Conservation (phyloP, 1,139 yeast species). For the Geotrichum reessii region DNA sequence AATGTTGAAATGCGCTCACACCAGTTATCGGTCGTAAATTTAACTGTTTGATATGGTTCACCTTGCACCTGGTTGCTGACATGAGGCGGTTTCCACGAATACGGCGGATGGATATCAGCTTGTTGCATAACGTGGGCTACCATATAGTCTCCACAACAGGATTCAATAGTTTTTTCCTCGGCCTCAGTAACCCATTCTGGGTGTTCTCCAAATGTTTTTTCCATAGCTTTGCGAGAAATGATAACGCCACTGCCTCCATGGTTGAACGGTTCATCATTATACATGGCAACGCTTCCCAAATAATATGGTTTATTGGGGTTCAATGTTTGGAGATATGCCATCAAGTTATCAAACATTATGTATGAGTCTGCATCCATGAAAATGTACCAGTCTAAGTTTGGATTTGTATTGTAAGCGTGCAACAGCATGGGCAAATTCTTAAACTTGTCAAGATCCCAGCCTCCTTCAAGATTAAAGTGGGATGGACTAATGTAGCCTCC, state of each 20-base stretch:
- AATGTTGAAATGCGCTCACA: conserved; percentile 28
- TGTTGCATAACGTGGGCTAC: conserved; percentile 30
- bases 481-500: conserved; percentile 17
- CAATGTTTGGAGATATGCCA: conserved; percentile 26
- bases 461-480: conserved; percentile 20
- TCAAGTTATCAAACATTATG: conserved; percentile 30
- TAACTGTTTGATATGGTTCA: conserved; percentile 20
- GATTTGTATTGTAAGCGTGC: conserved; percentile 34
- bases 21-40: conserved; percentile 19
- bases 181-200: conserved; percentile 27
- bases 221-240: conserved; percentile 34
- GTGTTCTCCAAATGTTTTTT: conserved; percentile 26
- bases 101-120: conserved; percentile 4
- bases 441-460: conserved; percentile 38
- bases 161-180: conserved; percentile 27
- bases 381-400: conserved; percentile 35
- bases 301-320: conserved; percentile 30
- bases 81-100: conserved; percentile 13
- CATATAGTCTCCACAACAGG: conserved; percentile 38
- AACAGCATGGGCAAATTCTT: conserved; percentile 39
- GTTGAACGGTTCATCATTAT: conserved; percentile 29
- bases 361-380: conserved; percentile 39
- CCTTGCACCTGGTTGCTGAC: conserved; percentile 21
- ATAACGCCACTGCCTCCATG: conserved; percentile 40
- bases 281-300: conserved; percentile 31